Evolutionary conservation across 2,329 filamentous ascomycete species (phyloP), one percentile per base, ranked within the genome.

Genomic region (Coniochaeta hoffmannii): DNA sequence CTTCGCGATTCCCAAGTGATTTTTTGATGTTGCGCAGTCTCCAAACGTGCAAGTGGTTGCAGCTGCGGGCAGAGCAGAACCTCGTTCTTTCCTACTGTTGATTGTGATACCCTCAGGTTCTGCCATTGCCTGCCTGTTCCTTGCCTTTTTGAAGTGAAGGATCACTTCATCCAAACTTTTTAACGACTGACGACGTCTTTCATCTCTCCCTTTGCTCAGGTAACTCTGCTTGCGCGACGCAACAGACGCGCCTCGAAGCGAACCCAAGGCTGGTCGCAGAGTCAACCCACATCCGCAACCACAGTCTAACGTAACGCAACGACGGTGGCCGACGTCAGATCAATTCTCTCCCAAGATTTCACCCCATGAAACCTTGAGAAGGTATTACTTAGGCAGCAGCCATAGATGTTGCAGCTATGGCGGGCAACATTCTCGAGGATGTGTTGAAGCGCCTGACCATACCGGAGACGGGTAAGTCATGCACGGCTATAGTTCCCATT

Each of bases 361-460:
- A 7, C 24, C 24, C 22, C 41, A 46, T 46, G 41, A 46, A n/a
- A 19, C 41, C 8, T 22, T 15, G 11, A 7, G 26, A 26, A n/a
- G 41, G 11, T 15, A 15, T 46, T 5, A 14, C 41, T 22, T 46
- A 46, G 41, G 8, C 6, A 28, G 41, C 41, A 46, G 41, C 41
- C 12, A 10, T 71, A 65, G 61, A 74, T 77, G 72, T 73, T 74
- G 79, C 73, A 75, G 73, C 67, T 70, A 86, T 86, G 83, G 80
- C 82, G 73, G 75, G 74, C 59, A 78, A 74, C 63, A 77, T 75
- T 63, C 81, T 86, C 65, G 83, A 87, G 60, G 79, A 86, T 71
- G 79, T 84, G 66, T 78, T 85, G 61, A 81, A 80, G 73, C 79
- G 80, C 70, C 74, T 85, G 61, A 77, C 75, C 65, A 74, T 73